Base-by-base conservation (phyloP, 2,329 filamentous ascomycete species). In the Alternaria sp. region DNA sequence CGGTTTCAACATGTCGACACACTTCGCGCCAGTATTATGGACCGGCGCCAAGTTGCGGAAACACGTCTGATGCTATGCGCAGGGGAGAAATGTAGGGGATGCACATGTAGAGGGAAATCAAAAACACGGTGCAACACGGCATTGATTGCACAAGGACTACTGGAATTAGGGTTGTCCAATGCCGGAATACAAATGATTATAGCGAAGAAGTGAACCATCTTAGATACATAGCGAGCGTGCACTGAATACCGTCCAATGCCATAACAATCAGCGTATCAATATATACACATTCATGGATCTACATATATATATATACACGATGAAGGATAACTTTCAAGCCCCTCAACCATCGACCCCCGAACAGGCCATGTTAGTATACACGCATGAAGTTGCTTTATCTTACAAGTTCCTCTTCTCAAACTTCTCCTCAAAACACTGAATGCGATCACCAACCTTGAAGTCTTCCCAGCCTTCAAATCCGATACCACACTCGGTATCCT, bases 401-500 rank as follows among this genome's bases (percentile, higher is more conserved):
- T 79, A 83, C 75, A 84, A 70, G 57, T 63, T 81, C 71, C 92
- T 85, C 83, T 91, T 91, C 80, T 95, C 92, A 57, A 79, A 81
- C 18, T 89, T 85, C 79, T 94, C 91, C 74, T 97, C 92, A 73
- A 94, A 96, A 34, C 89, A 89, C 81, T 98, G 95, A 63, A 99
- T 86, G 77, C 90, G 87, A 80, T 99, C 95, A 28, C 94, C 95
- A 14, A 88, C 83, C 72, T 89, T 78, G 75, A 98, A 91, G 22
- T 88, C 91, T 48, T 90, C 84, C 88, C 93, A 99, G 32, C 84
- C 86, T 3, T 90, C 88, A 72, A 99, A 94, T 53, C 88, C 89
- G 67, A 99, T 89, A 67, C 95, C 95, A 72, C 95, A 99, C 79
- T 99, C 95, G n/a, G 86, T 88, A 59, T 93, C 94, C 80, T 96